Evolutionary conservation across 1,284 basidiomycete species (phyloP), one percentile per base, ranked within the genome.

Genomic region (Trichosporon faecale): DNA sequence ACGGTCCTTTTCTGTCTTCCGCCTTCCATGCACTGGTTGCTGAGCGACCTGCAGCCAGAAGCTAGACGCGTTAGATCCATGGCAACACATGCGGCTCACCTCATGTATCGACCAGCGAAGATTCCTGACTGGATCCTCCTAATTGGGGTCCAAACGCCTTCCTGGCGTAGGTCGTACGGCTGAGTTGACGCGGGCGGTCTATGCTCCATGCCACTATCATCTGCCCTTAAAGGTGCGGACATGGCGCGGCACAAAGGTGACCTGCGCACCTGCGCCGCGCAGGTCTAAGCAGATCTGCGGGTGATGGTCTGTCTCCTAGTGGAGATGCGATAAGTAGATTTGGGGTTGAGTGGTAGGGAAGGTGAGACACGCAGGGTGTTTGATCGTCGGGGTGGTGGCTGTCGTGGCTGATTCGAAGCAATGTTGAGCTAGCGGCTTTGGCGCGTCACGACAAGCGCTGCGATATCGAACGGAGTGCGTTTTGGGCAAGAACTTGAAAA

Each of bases 1-100:
- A 3, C 78, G 66, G 52, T 79, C 78, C 68, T 78, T 78, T 25
- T 79, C 78, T 0, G 76, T 78, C 61, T 78, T 78, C 12, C 77
- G 70, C 11, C 77, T 66, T 1, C 78, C 78, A 33, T 74, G 72
- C 25, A 78, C 70, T 1, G 78, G 78, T 66, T 78, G 68, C 52
- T 79, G 78, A 6, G 72, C 76, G 12, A 78, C 70, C 23, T 70
- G 67, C 12, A 79, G 60, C n/a, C 64, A 70, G 49, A 76, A 76
- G 49, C 78, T 79, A 16, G 9, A 29, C 16, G 52, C 52, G 33
- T 25, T n/a, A 49, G 33, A 16, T 23, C 33, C n/a, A 37, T 37
- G 35, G 7, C 23, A 3, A 18, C 16, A 33, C 2, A 14, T 14
- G 5, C 23, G 9, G 64, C 77, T 70, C 49, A 79, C 78, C 75